Base-by-base conservation (phyloP, 331 rosid genomes). In the Quercus phellos region DNA sequence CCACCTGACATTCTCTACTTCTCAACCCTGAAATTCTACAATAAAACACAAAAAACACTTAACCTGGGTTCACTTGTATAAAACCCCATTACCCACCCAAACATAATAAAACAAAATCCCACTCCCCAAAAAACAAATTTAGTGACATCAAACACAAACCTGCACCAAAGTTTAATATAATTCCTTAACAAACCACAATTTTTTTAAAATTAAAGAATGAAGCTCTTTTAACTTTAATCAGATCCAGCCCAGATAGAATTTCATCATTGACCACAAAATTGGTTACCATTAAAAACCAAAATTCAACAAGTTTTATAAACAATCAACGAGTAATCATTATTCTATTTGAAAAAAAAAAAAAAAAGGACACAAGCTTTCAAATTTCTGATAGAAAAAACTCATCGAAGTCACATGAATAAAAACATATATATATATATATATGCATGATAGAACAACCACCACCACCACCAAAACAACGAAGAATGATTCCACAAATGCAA, bases 1-100 rank as follows among this genome's bases (percentile, higher is more conserved):
- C 82, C 89, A 72, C 98, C 96, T 0, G 99, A 81, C 99, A 95
- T 95, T 73, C 79, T 88, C 81, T 77, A 76, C 74, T 75, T 81
- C 87, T 81, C 81, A 78, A 69, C 69, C 38, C 75, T 79, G 66
- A 87, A 85, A 80, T 70, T 77, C 94, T 82, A 77, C 87, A 75
- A 16, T 32, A 55, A 9, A 81, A 72, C 38, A 55, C 13, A 69
- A 66, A 42, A 58, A 38, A 38, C 46, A 78, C 70, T 80, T 75
- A 67, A 78, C 22, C 76, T 74, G 46, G 9, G n/a, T 80, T 61
- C 32, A 74, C 46, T 16, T 55, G 56, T 43, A 46, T 13, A 46
- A 10, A 46, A 58, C 70, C 56, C 56, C 51, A 69, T 76, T 70
- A 30, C 77, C 70, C 81, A 46, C 53, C 53, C 53, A 46, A 46